Base-by-base conservation (phyloP, 164 flowering plant species). In the Brasenia schreberi region DNA sequence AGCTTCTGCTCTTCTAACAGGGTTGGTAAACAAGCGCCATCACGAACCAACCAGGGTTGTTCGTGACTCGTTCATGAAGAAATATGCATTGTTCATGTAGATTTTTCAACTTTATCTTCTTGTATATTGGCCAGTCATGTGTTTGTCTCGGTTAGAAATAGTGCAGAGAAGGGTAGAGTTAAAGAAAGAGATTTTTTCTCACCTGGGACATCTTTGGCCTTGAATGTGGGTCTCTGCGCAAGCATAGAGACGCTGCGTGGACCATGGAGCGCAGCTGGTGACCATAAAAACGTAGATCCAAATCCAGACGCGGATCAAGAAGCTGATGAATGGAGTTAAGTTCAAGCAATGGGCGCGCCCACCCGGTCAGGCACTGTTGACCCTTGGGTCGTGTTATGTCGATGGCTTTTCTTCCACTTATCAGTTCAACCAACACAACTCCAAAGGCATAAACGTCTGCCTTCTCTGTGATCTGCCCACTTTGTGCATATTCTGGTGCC, bases 391-490 rank as follows among this genome's bases (percentile, higher is more conserved):
- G 49, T 69, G 78, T 76, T 70, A 84, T 66, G 58, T 83, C 82
- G 5, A 64, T 68, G 42, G 73, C 72, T 77, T 75, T 87, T 64
- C 59, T 67, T 42, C 97, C 96, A 0, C 90, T 88, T 33, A 90
- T 81, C 59, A 92, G 75, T 77, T 92, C 97, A 59, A 88, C 27
- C 61, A 92, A 65, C 44, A 88, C 85, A 65, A 90, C 72, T 11
- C 98, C 98, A 71, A 88, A 92, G 64, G 96, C 92, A 73, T 87
- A 92, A 3, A 88, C 82, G 67, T 89, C 98, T 64, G 87, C 84
- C 76, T 85, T 88, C 64, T 85, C 81, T 42, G 93, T 83, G 59
- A 92, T 72, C 61, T 68, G 71, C 67, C 80, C 94, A 7, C 83
- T 83, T 60, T 74, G 74, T 12, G 77, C 67, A 68, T 84, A 87